A percentile compares a stretch with the other conserved stretches of the same genome.
These are phyloP conservation scores for Sporothrix protearum DNA, from an alignment of 2,329 filamentous ascomycete genomes.

Conservation along the genomic window DNA sequence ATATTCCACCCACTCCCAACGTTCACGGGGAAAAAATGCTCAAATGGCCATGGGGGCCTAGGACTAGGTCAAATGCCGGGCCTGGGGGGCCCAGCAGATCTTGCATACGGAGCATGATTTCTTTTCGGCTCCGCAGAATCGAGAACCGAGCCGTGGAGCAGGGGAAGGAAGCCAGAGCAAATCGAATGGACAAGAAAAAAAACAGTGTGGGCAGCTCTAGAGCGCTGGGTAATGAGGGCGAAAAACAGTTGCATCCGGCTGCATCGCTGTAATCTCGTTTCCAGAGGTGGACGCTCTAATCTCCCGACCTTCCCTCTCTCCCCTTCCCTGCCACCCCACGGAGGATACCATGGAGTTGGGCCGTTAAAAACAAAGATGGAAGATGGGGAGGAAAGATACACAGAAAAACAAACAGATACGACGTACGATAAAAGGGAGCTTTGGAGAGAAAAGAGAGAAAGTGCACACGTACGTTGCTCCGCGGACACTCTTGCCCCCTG, in stretches of 20 bases:
- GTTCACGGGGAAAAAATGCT: neutral
- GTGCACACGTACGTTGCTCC: neutral
- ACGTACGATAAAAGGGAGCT: neutral
- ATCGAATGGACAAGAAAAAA: neutral
- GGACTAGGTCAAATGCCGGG: constrained; percentile 11
- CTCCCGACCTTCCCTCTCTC: neutral
- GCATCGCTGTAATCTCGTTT: constrained; percentile 11
- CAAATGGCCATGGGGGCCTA: neutral
- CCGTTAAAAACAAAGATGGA: constrained; percentile 1
- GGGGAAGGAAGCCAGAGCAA: neutral
- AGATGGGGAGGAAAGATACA: neutral
- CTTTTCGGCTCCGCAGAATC: neutral
- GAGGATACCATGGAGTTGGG: neutral
- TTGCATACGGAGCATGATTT: constrained; percentile 5
- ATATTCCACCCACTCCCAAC: neutral
- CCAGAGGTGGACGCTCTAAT: neutral
- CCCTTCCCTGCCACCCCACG: neutral
- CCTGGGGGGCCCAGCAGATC: neutral
- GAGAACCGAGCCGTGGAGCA: neutral
- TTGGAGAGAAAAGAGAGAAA: neutral
- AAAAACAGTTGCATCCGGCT: neutral
- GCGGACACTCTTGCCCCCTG: neutral
- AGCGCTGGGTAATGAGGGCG: neutral
- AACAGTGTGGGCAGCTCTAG: neutral
- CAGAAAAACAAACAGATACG: neutral